Evolutionary conservation across 257 asterid genomes (phyloP).

Genomic region (Gynochthodes officinalis): DNA sequence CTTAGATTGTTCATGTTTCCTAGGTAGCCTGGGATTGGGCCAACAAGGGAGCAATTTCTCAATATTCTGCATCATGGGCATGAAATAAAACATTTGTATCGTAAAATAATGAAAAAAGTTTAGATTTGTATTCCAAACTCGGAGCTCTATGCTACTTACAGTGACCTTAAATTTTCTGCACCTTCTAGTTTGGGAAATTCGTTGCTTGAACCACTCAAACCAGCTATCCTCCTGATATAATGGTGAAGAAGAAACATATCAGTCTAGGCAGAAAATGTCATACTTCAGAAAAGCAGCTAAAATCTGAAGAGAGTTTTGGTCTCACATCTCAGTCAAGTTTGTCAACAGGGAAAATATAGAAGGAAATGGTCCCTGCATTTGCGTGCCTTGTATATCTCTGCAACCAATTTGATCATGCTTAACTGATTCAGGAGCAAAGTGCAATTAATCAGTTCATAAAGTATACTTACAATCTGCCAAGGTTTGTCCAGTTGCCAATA

Average conservation of each 20-base stretch:
- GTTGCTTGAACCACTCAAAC: conserved; percentile 46
- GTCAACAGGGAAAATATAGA: conserved; percentile 41
- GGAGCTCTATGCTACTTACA: conserved; percentile 50
- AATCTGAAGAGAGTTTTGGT: conserved; percentile 7
- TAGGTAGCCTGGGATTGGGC: conserved; percentile 53
- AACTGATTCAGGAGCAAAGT: background rate
- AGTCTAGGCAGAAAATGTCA: background rate
- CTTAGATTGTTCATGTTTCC: conserved; percentile 26
- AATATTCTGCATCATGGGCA: conserved; percentile 53
- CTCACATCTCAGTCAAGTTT: conserved; percentile 57
- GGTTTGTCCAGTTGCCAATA: conserved; percentile 69
- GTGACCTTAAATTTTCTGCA: conserved; percentile 14
- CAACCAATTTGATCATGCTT: conserved; percentile 21
- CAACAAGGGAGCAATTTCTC: conserved; percentile 74
- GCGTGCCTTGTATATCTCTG: conserved; percentile 83
- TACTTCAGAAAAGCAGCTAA: background rate
- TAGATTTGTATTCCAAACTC: background rate
- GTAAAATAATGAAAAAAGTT: background rate
- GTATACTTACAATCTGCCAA: conserved; percentile 54
- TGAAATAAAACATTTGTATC: conserved; percentile 15
- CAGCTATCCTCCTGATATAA: conserved; percentile 62
- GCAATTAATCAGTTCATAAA: background rate
- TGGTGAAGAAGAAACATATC: background rate
- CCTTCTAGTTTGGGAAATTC: conserved; percentile 53
- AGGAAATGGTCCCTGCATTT: conserved; percentile 78